phyloP scores from a whole-genome alignment of 148 eudicot species.

The Rhododendron ferrugineum region DNA sequence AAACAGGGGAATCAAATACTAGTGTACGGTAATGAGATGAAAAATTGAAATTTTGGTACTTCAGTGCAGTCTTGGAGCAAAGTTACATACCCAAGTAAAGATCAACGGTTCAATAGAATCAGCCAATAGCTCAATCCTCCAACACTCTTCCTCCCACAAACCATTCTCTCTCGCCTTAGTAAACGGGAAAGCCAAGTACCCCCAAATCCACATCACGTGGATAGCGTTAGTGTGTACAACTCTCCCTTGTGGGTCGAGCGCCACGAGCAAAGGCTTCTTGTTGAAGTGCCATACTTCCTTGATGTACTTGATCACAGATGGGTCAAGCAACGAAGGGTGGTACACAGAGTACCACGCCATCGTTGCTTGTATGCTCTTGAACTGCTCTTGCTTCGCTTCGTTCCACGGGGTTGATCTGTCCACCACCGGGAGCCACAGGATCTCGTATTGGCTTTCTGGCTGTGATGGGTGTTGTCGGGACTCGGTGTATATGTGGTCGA shows the following conservation, averaged over 20 bases:
- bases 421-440: conserved; percentile 80
- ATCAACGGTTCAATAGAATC: conserved; percentile 49
- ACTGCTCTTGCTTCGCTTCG: conserved; percentile 41
- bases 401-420: conserved; percentile 47
- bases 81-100: conserved; percentile 43
- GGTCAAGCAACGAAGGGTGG: conserved; percentile 68
- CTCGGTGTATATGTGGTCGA: conserved; percentile 43
- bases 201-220: conserved; percentile 89
- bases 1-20: no score
- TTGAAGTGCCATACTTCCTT: conserved; percentile 68
- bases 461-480: conserved; percentile 23
- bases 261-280: conserved; percentile 63
- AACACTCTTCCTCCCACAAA: conserved; percentile 66
- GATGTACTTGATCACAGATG: conserved; percentile 62
- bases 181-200: conserved; percentile 69
- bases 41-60: no score
- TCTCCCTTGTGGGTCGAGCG: conserved; percentile 73
- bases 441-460: conserved; percentile 48
- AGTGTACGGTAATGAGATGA: not conserved
- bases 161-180: conserved; percentile 49
- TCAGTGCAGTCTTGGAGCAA: not conserved
- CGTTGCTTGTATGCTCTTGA: conserved; percentile 39
- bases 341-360: conserved; percentile 81
- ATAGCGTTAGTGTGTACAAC: conserved; percentile 61
- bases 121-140: conserved; percentile 71